Base-by-base conservation (phyloP, 805 yeast genomes). In the Jamesozyma spencerorum region DNA sequence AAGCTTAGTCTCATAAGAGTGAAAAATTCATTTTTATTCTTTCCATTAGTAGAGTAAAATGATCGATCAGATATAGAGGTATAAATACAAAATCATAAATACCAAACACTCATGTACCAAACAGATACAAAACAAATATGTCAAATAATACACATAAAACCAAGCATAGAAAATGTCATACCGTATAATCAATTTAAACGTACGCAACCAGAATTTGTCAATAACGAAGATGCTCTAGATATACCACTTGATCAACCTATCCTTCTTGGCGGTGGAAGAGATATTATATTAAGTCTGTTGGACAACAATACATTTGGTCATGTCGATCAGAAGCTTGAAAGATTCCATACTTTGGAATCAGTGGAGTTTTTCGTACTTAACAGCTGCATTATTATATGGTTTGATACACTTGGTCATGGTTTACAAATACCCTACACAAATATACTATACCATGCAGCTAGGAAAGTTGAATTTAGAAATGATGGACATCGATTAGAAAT, bases 221-320 rank as follows among this genome's bases (percentile, higher is more conserved):
- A 28, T 3, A 31, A 10, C 8, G 24, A 34, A 10, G 26, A 37
- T 5, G 17, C 14, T 8, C 4, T 34, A 14, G 18, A 34, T 15
- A 20, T 36, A 22, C 34, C 34, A 5, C 33, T 19, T 24, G 47
- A 45, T 39, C 40, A 40, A 20, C 62, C 65, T 1, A 47, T 67
- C 1, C 47, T 68, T 15, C 60, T 58, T 36, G 72, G 69, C 3
- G 72, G 72, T 3, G 71, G 72, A 1, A 54, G 71, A 24, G 59
- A 65, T 19, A 53, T 67, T 47, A 36, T 50, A 1, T 41, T 60
- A 13, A 45, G 52, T 17, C 24, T 49, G 24, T 38, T 59, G 11
- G 48, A 39, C n/a, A 24, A 24, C 22, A 20, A 4, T 12, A 15
- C 20, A 24, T 12, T 12, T 28, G 15, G 31, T 28, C 15, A 28